Conservation (phyloP, 768 basidiomycete genomes). For the Mrakia hoshinonis region DNA sequence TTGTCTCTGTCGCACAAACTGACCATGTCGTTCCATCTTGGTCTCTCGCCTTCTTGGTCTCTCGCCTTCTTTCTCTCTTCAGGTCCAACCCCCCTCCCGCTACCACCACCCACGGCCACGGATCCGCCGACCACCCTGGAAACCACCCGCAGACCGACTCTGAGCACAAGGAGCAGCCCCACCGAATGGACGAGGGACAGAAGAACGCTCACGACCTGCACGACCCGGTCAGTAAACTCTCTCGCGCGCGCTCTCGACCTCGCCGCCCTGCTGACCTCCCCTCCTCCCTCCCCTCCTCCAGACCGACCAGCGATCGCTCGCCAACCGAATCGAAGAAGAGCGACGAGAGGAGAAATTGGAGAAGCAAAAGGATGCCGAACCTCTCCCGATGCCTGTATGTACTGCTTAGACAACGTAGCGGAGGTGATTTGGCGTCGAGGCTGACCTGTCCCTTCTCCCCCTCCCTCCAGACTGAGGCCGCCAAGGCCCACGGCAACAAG, state of each 20-base stretch:
- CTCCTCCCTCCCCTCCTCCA: not conserved
- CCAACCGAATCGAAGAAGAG: constrained; percentile 21
- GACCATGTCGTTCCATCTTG: no score
- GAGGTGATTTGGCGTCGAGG: not conserved
- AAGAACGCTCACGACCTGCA: constrained; percentile 15
- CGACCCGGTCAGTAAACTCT: constrained; percentile 4
- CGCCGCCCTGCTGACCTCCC: not conserved
- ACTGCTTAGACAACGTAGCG: not conserved
- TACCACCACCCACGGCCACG: constrained; percentile 15
- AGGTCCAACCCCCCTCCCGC: constrained; percentile 15
- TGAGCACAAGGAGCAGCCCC: not conserved
- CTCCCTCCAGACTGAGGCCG: constrained; percentile 16
- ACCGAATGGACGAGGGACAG: constrained; percentile 21
- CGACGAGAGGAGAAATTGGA: constrained; percentile 15
- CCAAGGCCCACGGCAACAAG: constrained; percentile 28
- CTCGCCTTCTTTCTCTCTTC: not conserved
- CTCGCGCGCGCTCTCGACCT: not conserved
- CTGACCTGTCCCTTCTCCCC: not conserved
- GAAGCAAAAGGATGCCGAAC: constrained; percentile 9
- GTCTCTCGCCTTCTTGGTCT: not conserved
- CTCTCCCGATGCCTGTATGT: constrained; percentile 17
- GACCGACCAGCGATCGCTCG: constrained; percentile 21
- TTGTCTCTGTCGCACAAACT: no score
- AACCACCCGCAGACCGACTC: not conserved
- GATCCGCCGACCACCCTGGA: constrained; percentile 7